Conservation (phyloP, 2,329 filamentous ascomycete species). For the Colletotrichum filicis region DNA sequence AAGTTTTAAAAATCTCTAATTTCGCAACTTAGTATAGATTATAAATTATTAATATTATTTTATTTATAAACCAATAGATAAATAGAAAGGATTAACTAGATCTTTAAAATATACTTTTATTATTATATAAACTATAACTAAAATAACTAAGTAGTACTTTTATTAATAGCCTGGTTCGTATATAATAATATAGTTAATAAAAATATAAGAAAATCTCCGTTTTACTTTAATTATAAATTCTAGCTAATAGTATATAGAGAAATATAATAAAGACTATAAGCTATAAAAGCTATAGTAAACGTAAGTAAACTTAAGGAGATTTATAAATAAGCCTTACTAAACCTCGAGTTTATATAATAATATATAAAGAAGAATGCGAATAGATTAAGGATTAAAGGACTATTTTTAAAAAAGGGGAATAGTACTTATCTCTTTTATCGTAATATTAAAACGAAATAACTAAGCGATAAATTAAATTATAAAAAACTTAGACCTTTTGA, state of each 20-base stretch:
- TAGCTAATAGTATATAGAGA: neutral
- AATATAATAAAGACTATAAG: too few relatives aligned
- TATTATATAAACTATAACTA: neutral
- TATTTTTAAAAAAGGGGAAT: neutral
- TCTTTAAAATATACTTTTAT: accelerated
- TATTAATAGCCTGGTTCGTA: too few relatives aligned
- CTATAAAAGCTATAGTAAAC: accelerated
- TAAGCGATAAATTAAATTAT: neutral
- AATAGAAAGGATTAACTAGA: neutral
- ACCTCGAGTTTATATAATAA: neutral
- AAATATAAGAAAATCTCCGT: neutral
- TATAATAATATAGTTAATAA: neutral
- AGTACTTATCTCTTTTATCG: neutral
- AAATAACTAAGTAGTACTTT: accelerated
- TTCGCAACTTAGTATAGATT: neutral
- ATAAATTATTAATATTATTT: neutral
- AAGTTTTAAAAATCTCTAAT: too few relatives aligned
- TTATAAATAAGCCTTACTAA: neutral
- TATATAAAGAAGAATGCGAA: neutral
- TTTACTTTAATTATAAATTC: accelerated
- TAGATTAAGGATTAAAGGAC: accelerated
- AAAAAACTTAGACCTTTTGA: neutral
- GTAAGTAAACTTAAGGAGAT: neutral
- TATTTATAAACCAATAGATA: neutral
- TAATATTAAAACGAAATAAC: neutral